Evolutionary conservation across 208 protist species (phyloP).

Genomic region (Trypanosoma boissoni): DNA sequence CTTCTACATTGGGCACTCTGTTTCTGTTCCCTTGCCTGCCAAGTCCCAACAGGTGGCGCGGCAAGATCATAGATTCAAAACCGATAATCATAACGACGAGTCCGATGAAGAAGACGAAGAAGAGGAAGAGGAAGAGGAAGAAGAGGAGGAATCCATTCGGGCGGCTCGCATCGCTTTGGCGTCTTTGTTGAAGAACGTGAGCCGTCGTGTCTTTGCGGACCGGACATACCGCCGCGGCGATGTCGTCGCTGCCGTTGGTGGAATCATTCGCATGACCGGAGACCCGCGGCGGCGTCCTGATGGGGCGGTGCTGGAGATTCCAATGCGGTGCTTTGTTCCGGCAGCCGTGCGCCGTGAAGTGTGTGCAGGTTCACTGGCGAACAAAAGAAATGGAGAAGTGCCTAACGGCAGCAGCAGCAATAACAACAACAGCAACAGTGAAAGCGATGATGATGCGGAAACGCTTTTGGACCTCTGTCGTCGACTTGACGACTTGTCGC

Average conservation of each 20-base stretch:
- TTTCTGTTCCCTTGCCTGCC: neutral
- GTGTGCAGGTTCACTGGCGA: neutral
- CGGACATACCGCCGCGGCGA: constrained; percentile 72
- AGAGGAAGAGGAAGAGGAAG: constrained; percentile 12
- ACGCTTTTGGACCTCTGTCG: constrained; percentile 31
- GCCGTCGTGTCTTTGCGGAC: constrained; percentile 60
- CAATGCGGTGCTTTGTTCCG: constrained; percentile 62
- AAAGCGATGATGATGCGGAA: neutral
- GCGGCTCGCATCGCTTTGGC: constrained; percentile 17
- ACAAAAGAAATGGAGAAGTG: neutral
- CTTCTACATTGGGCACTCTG: constrained; percentile 10
- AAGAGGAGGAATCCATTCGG: constrained; percentile 16
- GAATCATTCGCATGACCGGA: constrained; percentile 33
- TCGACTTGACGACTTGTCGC: constrained; percentile 39
- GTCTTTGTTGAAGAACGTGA: constrained; percentile 41
- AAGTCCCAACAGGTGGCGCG: neutral
- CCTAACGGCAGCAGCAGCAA: neutral
- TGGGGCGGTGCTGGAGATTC: constrained; percentile 63
- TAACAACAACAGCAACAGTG: neutral
- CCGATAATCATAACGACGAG: neutral
- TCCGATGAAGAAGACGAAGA: neutral
- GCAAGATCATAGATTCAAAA: neutral
- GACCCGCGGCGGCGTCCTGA: constrained; percentile 53
- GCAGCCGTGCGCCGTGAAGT: constrained; percentile 22
- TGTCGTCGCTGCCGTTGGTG: constrained; percentile 68